phyloP scores from a whole-genome alignment of 805 yeast species.

The Candida taoyuanica region DNA sequence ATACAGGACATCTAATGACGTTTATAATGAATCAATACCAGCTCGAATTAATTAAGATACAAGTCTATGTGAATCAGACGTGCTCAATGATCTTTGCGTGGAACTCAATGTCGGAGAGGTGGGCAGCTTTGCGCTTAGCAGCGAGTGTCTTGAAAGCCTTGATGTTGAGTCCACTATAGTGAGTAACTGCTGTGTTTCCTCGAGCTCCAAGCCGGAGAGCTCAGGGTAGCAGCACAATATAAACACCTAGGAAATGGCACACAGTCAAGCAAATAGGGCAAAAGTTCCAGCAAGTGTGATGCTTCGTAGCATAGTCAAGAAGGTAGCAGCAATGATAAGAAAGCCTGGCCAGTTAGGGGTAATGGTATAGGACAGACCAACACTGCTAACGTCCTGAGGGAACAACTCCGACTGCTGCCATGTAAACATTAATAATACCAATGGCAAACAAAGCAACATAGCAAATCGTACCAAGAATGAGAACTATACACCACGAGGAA shows the following conservation, averaged over 20 bases:
- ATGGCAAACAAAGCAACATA: slow-evolving; percentile 89
- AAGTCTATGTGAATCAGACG: too few species aligned
- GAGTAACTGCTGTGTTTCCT: slow-evolving; percentile 81
- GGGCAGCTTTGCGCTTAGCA: slow-evolving; percentile 37
- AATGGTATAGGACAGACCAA: slow-evolving; percentile 87
- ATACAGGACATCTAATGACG: too few species aligned
- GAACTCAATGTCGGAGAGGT: too few species aligned
- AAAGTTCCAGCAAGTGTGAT: slow-evolving; percentile 96
- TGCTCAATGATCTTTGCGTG: slow-evolving; percentile 25
- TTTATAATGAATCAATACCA: too few species aligned
- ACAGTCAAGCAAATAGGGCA: slow-evolving; percentile 80
- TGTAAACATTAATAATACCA: slow-evolving; percentile 95
- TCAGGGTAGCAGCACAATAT: slow-evolving; percentile 89
- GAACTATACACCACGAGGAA: slow-evolving; percentile 82
- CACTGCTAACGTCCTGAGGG: slow-evolving; percentile 89
- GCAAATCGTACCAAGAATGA: slow-evolving; percentile 78
- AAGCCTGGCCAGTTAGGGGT: slow-evolving; percentile 97
- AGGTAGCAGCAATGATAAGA: slow-evolving; percentile 82
- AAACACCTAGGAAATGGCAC: slow-evolving; percentile 65
- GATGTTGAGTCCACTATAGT: slow-evolving; percentile 84
- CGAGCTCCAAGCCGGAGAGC: slow-evolving; percentile 82
- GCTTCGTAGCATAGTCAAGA: slow-evolving; percentile 87
- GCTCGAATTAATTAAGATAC: too few species aligned
- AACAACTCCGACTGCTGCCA: slow-evolving; percentile 97
- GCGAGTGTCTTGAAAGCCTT: slow-evolving; percentile 54